Evolutionary conservation across 495 filamentous ascomycete genomes (phyloP).

Genomic region (Annulohypoxylon bovei): DNA sequence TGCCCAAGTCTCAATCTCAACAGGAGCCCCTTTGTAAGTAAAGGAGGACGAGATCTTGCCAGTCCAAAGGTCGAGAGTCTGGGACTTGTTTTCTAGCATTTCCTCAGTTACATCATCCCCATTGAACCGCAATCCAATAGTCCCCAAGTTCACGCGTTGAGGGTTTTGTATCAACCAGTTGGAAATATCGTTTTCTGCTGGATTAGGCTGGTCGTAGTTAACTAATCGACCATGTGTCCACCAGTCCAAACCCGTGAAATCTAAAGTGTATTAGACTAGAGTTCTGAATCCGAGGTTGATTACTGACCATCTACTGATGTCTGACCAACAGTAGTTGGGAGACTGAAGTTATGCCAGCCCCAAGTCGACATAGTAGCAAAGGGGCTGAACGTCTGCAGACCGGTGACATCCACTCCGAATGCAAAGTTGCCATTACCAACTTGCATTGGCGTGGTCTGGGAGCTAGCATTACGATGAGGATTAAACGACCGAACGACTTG

Average conservation of each 20-base stretch:
- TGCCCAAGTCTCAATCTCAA: conserved; percentile 57
- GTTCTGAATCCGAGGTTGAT: background rate
- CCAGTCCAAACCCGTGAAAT: conserved; percentile 60
- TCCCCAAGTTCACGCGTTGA: conserved; percentile 60
- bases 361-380: conserved; percentile 65
- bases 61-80: conserved; percentile 61
- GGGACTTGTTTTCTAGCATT: conserved; percentile 50
- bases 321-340: conserved; percentile 56
- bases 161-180: conserved; percentile 65
- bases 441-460: conserved; percentile 58
- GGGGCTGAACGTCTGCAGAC: conserved; percentile 68
- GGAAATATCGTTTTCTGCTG: conserved; percentile 60
- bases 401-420: conserved; percentile 64
- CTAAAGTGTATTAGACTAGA: conserved; percentile 29
- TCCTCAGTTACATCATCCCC: conserved; percentile 52
- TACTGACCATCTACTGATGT: conserved; percentile 50
- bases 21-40: conserved; percentile 48
- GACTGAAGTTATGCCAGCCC: conserved; percentile 68
- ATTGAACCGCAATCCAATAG: conserved; percentile 58
- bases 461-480: conserved; percentile 58
- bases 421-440: conserved; percentile 68
- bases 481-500: conserved; percentile 55
- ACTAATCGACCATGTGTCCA: conserved; percentile 65
- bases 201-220: conserved; percentile 63
- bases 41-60: conserved; percentile 60